Evolutionary conservation across 495 filamentous ascomycete species (phyloP).

Genomic region (Barbatosphaeria neglecta): DNA sequence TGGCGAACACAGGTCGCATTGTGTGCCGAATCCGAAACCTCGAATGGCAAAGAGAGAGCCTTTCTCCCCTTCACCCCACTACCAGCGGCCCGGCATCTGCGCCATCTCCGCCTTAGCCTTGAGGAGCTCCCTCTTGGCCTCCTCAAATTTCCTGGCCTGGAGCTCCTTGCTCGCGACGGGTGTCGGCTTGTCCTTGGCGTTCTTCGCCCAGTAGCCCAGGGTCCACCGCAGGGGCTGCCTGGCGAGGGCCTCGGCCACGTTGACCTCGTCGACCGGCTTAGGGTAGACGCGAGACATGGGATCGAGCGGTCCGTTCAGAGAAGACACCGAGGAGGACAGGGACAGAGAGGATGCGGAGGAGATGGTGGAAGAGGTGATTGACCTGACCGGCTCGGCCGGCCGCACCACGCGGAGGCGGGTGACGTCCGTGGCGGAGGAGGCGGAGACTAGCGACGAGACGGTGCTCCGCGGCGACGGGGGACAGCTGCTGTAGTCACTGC

Average conservation of each 20-base stretch:
- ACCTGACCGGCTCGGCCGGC: not conserved
- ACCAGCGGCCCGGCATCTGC: not conserved
- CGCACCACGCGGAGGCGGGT: not conserved
- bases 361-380: conserved; percentile 1
- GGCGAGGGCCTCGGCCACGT: conserved; percentile 27
- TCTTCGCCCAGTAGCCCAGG: conserved; percentile 26
- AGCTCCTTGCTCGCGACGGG: conserved; percentile 8
- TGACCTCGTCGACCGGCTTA: conserved; percentile 19
- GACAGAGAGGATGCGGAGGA: conserved; percentile 7
- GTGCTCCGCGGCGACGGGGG: not conserved
- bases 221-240: conserved; percentile 22
- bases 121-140: conserved; percentile 25
- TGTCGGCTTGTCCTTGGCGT: conserved; percentile 8
- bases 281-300: conserved; percentile 17
- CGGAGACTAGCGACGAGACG: not conserved
- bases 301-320: conserved; percentile 7
- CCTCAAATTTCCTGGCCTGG: conserved; percentile 19
- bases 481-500: not conserved
- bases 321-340: conserved; percentile 2
- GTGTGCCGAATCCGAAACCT: no score
- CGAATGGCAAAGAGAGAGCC: no score
- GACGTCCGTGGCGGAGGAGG: not conserved
- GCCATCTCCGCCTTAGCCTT: conserved; percentile 8
- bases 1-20: no score
- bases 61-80: no score